These are phyloP conservation scores for Lagenidium giganteum DNA, from an alignment of 352 stramenopile genomes.

Conservation along the genomic window DNA sequence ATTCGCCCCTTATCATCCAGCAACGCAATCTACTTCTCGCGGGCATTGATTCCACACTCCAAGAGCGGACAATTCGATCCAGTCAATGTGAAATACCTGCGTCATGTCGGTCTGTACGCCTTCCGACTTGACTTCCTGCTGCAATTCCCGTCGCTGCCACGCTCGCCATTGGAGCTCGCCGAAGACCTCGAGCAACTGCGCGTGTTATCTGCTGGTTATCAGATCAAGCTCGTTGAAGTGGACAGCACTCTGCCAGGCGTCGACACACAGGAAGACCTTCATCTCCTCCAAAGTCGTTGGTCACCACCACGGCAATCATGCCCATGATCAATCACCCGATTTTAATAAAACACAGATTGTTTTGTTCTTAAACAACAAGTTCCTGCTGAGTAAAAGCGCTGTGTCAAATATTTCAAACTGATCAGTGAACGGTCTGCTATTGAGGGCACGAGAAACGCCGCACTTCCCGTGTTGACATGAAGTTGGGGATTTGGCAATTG, in stretches of 20 bases:
- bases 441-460: background rate
- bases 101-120: conserved; percentile 79
- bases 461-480: too few relatives aligned
- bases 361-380: too few relatives aligned
- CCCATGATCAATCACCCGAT: too few relatives aligned
- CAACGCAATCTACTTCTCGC: conserved; percentile 84
- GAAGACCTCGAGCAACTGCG: conserved; percentile 84
- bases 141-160: conserved; percentile 52
- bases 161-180: conserved; percentile 42
- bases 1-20: conserved; percentile 18
- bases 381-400: too few relatives aligned
- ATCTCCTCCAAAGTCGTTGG: too few relatives aligned
- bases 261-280: conserved; percentile 64
- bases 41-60: conserved; percentile 70
- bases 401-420: background rate
- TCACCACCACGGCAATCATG: too few relatives aligned
- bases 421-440: background rate
- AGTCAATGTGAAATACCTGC: conserved; percentile 43
- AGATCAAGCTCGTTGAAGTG: conserved; percentile 65
- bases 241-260: conserved; percentile 57
- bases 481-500: too few relatives aligned
- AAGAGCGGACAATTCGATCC: conserved; percentile 56
- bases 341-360: too few relatives aligned
- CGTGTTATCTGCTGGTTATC: conserved; percentile 71
- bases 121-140: conserved; percentile 73